A percentile compares a stretch with the other conserved stretches of the same genome.
Conservation (phyloP, 1,284 basidiomycete genomes). For the Stygiomarasmius scandens region DNA sequence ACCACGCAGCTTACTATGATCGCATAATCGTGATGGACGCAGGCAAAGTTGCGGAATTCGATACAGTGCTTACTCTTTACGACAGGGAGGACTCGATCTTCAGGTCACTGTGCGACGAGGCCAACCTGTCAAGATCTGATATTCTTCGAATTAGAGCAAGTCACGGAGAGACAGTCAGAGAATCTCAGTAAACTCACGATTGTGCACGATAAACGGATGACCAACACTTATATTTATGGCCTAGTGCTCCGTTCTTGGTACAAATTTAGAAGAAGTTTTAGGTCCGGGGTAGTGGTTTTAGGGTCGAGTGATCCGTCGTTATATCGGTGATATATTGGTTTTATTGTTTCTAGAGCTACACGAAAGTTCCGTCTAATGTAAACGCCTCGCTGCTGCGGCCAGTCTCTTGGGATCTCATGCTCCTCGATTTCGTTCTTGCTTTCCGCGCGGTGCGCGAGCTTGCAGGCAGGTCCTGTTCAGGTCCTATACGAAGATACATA, state of each 20-base stretch:
- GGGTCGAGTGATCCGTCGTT: neutral
- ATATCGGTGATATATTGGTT: neutral
- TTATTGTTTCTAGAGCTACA: too few relatives aligned
- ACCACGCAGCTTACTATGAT: constrained; percentile 65
- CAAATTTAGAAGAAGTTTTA: neutral
- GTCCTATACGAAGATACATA: too few relatives aligned
- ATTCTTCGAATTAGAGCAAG: constrained; percentile 15
- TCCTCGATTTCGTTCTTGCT: neutral
- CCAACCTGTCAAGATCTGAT: constrained; percentile 44
- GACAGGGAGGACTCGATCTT: constrained; percentile 73
- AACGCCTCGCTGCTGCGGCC: neutral
- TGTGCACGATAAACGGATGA: neutral
- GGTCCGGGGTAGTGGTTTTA: neutral
- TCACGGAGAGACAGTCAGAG: neutral
- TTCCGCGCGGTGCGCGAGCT: neutral
- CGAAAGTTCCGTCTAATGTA: neutral
- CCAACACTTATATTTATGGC: neutral
- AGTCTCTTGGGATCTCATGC: neutral
- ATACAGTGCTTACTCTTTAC: constrained; percentile 77
- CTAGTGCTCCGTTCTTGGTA: neutral
- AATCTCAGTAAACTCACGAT: too few relatives aligned
- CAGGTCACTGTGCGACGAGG: constrained; percentile 75
- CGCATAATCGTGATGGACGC: constrained; percentile 76
- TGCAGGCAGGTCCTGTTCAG: too few relatives aligned
- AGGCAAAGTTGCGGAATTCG: constrained; percentile 74